phyloP scores from a whole-genome alignment of 345 rosid genomes.

The Hypericum androsaemum region DNA sequence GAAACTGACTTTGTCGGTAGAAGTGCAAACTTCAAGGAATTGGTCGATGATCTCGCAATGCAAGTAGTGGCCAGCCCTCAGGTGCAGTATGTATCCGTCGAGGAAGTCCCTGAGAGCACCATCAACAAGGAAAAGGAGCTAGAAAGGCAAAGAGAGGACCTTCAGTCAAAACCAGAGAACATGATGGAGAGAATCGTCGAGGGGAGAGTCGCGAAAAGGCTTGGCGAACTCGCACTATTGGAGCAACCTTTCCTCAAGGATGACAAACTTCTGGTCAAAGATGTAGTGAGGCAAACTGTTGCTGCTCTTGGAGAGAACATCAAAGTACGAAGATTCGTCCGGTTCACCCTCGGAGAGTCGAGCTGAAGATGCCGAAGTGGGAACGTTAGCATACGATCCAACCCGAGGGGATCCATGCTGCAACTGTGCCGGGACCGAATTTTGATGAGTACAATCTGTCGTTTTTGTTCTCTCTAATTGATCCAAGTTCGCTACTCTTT shows the following conservation, averaged over 20 bases:
- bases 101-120: conserved; percentile 50
- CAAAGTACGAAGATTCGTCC: conserved; percentile 56
- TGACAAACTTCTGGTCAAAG: conserved; percentile 64
- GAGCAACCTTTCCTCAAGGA: conserved; percentile 76
- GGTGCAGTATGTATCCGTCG: conserved; percentile 62
- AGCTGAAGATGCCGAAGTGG: conserved; percentile 20
- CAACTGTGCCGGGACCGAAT: too few species aligned
- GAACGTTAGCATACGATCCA: background rate
- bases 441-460: too few species aligned
- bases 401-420: too few species aligned
- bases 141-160: conserved; percentile 93
- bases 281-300: conserved; percentile 65
- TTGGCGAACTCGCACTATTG: conserved; percentile 65
- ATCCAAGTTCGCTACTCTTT: too few species aligned
- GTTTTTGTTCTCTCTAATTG: too few species aligned
- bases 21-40: conserved; percentile 74
- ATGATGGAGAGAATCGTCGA: conserved; percentile 78
- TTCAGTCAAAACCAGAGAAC: conserved; percentile 77
- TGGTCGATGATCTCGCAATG: conserved; percentile 90
- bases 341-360: conserved; percentile 69
- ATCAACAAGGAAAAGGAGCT: conserved; percentile 64
- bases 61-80: conserved; percentile 84
- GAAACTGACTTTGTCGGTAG: conserved; percentile 96
- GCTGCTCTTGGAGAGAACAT: conserved; percentile 93
- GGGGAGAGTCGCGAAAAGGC: conserved; percentile 79